phyloP scores from a whole-genome alignment of 1,284 basidiomycete species.

The Paramarasmius palmivorus region DNA sequence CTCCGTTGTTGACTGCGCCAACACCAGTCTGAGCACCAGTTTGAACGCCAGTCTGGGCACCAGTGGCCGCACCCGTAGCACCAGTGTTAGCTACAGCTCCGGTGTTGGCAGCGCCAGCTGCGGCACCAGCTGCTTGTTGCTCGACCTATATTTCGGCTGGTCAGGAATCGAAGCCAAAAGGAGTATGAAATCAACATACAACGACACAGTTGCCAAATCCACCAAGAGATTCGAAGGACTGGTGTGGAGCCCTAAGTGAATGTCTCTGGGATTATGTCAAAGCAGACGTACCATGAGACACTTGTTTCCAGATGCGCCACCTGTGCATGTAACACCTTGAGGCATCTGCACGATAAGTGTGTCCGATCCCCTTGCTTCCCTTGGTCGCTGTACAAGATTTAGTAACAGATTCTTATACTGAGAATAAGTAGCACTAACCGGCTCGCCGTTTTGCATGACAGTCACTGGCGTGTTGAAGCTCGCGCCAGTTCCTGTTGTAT shows the following conservation, averaged over 20 bases:
- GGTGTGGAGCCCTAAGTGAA: too few relatives aligned
- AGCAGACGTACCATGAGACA: slow-evolving; percentile 27
- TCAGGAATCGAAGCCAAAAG: too few relatives aligned
- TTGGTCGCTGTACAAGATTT: slow-evolving; percentile 13
- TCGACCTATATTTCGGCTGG: background rate
- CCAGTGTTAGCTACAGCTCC: too few relatives aligned
- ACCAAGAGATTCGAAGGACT: slow-evolving; percentile 34
- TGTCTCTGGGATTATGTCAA: background rate
- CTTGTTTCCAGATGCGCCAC: slow-evolving; percentile 32
- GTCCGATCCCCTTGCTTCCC: slow-evolving; percentile 33
- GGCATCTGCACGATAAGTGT: slow-evolving; percentile 35
- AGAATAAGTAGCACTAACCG: slow-evolving; percentile 23
- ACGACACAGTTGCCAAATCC: slow-evolving; percentile 43
- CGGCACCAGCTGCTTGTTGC: background rate
- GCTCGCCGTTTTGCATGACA: slow-evolving; percentile 37
- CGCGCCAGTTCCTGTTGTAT: slow-evolving; percentile 37
- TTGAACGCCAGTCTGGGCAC: too few relatives aligned
- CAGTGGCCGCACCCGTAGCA: too few relatives aligned
- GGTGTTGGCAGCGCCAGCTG: too few relatives aligned
- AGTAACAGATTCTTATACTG: background rate
- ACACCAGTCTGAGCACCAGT: slow-evolving; percentile 2
- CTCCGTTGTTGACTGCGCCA: slow-evolving; percentile 1
- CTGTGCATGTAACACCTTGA: slow-evolving; percentile 35
- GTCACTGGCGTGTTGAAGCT: slow-evolving; percentile 32
- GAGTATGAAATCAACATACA: slow-evolving; percentile 19